Evolutionary conservation across 2,329 filamentous ascomycete genomes (phyloP).

Genomic region (Penicillium oxalicum): DNA sequence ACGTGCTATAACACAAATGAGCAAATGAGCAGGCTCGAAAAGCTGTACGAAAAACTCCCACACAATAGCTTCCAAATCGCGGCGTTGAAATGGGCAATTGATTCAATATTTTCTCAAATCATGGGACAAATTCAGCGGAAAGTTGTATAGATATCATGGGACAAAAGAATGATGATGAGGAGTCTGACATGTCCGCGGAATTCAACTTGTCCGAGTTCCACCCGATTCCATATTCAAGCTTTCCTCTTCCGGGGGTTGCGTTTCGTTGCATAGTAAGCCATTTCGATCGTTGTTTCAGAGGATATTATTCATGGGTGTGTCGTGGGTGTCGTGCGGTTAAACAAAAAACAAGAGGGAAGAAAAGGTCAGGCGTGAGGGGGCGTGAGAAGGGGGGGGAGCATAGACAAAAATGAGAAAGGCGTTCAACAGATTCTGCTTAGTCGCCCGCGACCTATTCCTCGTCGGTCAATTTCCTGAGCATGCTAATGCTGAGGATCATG

Average conservation of each 20-base stretch:
- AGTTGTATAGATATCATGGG: no score
- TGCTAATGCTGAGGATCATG: conserved; percentile 90
- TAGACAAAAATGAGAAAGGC: conserved; percentile 1
- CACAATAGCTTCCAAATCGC: no score
- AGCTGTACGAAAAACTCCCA: no score
- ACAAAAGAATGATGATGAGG: not conserved
- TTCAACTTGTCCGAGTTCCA: conserved; percentile 14
- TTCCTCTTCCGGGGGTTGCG: conserved; percentile 2
- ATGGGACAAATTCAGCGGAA: no score
- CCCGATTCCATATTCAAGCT: conserved; percentile 8
- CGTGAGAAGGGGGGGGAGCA: conserved; percentile 5
- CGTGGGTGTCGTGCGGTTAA: conserved; percentile 19
- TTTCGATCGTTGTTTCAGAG: conserved; percentile 10
- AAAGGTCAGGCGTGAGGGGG: conserved; percentile 6
- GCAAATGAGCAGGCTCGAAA: no score
- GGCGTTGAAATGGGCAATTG: no score
- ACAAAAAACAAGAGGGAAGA: not conserved
- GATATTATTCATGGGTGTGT: conserved; percentile 21
- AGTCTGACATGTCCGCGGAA: conserved; percentile 15
- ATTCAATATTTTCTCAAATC: no score
- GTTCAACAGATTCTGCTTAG: conserved; percentile 6
- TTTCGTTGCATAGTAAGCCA: conserved; percentile 8
- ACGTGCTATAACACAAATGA: no score
- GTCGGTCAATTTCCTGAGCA: conserved; percentile 59
- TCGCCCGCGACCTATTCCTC: conserved; percentile 30